A percentile compares a stretch with the other conserved stretches of the same genome.
phyloP scores from a whole-genome alignment of 2,329 filamentous ascomycete genomes.

The Colletotrichum theobromicola region DNA sequence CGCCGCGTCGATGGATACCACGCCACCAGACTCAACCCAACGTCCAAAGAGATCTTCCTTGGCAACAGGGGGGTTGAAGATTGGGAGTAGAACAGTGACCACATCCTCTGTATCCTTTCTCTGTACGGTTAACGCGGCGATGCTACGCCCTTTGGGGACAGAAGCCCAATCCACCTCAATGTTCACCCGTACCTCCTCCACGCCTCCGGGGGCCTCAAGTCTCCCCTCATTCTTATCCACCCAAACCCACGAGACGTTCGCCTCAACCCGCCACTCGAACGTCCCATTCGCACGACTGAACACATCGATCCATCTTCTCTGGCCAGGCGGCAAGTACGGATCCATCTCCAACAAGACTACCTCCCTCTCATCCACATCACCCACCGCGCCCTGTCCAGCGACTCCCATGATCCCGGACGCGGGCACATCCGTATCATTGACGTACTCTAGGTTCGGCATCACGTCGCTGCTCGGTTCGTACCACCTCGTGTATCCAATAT shows the following conservation, averaged over 20 bases:
- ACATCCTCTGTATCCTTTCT: not conserved
- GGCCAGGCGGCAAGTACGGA: not conserved
- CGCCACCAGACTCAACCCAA: not conserved
- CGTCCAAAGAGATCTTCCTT: not conserved
- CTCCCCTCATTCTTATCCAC: not conserved
- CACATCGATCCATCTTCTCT: not conserved
- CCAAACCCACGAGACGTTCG: not conserved
- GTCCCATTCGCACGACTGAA: not conserved
- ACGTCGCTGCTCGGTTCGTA: conserved; percentile 59
- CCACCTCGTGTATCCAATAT: conserved; percentile 52
- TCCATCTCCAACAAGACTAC: not conserved
- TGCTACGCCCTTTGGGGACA: not conserved
- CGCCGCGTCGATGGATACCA: not conserved
- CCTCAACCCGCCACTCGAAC: not conserved
- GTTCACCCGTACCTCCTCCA: not conserved
- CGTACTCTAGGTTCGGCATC: conserved; percentile 42
- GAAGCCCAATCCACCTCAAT: not conserved
- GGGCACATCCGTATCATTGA: not conserved
- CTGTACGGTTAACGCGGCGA: not conserved
- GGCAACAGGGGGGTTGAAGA: not conserved
- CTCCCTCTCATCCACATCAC: not conserved
- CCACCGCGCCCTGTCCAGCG: not conserved
- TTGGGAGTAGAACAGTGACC: not conserved
- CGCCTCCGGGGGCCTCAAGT: not conserved
- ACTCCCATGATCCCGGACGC: not conserved